Percentiles rank a stretch among this genome's conserved stretches.
Conservation (phyloP, 805 yeast genomes). For the Barnettozyma populi region DNA sequence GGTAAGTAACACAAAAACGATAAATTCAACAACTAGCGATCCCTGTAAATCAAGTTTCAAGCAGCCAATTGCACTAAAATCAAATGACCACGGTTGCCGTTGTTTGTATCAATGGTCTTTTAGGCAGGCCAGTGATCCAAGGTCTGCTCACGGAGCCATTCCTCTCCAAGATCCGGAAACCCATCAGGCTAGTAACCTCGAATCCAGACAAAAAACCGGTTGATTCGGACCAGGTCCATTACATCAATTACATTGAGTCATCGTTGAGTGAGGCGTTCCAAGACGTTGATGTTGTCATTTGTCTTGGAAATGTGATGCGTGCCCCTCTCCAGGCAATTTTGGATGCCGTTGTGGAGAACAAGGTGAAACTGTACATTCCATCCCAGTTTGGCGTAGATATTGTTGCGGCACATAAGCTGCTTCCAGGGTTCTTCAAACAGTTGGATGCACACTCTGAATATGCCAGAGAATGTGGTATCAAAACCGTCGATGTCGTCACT, state of each 20-base stretch:
- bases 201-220: conserved; percentile 16
- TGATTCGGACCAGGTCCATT: conserved; percentile 18
- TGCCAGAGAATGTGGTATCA: conserved; percentile 40
- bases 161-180: conserved; percentile 36
- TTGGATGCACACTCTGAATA: conserved; percentile 29
- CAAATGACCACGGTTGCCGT: conserved; percentile 39
- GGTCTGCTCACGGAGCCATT: conserved; percentile 42
- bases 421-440: conserved; percentile 31
- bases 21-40: neutral
- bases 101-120: conserved; percentile 45
- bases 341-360: conserved; percentile 36
- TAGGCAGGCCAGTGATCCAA: conserved; percentile 43
- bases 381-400: conserved; percentile 55
- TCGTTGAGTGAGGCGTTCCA: conserved; percentile 35
- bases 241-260: conserved; percentile 9
- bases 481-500: conserved; percentile 41
- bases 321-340: conserved; percentile 30
- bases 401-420: conserved; percentile 20
- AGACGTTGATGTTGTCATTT: conserved; percentile 49
- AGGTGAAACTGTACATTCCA: conserved; percentile 50
- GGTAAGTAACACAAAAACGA: neutral
- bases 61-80: no score
- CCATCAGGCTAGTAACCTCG: conserved; percentile 44
- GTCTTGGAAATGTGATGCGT: conserved; percentile 31
- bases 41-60: no score